Evolutionary conservation across 352 stramenopile genomes (phyloP), one percentile per base, ranked within the genome.

Genomic region (Globisporangium solare): DNA sequence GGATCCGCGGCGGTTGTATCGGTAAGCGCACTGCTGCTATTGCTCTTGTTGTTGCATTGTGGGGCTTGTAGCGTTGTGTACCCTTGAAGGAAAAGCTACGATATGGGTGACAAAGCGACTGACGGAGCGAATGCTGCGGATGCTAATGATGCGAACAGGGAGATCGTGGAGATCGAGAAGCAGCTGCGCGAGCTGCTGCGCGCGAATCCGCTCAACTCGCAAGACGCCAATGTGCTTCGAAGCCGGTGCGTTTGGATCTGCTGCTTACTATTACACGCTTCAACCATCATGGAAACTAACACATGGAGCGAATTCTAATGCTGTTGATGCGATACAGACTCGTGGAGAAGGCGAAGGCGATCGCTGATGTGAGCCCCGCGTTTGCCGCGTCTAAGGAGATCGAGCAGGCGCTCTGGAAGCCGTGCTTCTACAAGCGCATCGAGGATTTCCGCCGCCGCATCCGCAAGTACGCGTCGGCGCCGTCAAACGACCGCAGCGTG

Each of bases 351-450:
- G 81, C 77, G 24, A 73, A 67, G 45, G 46, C 57, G 15, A 58
- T 91, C 20, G 69, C 63, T 22, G 65, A 85, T 37, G 60, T 55
- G 40, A 71, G 73, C n/a, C 70, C 81, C 13, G 54, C 62, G 3
- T 85, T 91, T 50, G 79, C 81, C 17, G 79, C 79, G 14, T 37
- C 58, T 17, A 88, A 87, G 54, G 81, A 94, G 62, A 67, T 90
- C 15, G 83, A 94, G 56, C 78, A 89, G 50, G 80, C 80, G 56
- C 71, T 96, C 32, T 97, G 88, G 88, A 96, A 96, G 62, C 86
- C 78, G 17, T 96, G 87, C 63, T 95, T 95, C 58, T 97, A 97
- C 65, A 92, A 92, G 56, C 79, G 86, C 63, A 97, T 97, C 53
- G 88, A 93, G 55, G 81, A 92, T 56, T 96, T 96, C 53, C 86